Evolutionary conservation across 495 filamentous ascomycete genomes (phyloP).

Genomic region (Friedmanniomyces endolithicus): DNA sequence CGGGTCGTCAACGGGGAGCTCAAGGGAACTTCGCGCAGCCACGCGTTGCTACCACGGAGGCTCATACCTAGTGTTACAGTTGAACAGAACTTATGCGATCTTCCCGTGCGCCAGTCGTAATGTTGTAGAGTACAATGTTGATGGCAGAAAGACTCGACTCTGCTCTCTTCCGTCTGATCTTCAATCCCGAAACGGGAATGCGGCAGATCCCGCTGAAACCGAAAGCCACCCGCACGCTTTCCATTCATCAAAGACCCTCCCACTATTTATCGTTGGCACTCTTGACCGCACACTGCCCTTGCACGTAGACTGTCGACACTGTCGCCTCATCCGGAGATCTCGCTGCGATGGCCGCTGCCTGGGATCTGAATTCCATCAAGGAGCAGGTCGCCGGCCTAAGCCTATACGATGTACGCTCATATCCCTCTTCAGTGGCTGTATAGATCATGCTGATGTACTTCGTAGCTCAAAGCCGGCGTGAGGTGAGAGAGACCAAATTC

Average conservation of each 20-base stretch:
- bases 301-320: too few species aligned
- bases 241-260: background rate
- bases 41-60: background rate
- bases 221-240: background rate
- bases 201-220: background rate
- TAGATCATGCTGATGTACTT: background rate
- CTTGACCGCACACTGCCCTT: too few species aligned
- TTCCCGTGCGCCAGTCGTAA: background rate
- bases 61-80: constrained; percentile 1
- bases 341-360: constrained; percentile 32
- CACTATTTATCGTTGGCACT: too few species aligned
- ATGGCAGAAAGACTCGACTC: background rate
- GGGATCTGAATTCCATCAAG: constrained; percentile 79
- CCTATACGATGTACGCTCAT: constrained; percentile 44
- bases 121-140: background rate
- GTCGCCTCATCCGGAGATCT: background rate
- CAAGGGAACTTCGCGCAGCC: background rate
- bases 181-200: background rate
- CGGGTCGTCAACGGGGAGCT: background rate
- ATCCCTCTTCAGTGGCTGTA: background rate
- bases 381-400: constrained; percentile 88
- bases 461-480: constrained; percentile 81
- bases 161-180: background rate
- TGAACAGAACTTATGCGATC: background rate
- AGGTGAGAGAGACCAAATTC: constrained; percentile 31